phyloP scores from a whole-genome alignment of 2,329 filamentous ascomycete genomes.

The Xylaria sp. region DNA sequence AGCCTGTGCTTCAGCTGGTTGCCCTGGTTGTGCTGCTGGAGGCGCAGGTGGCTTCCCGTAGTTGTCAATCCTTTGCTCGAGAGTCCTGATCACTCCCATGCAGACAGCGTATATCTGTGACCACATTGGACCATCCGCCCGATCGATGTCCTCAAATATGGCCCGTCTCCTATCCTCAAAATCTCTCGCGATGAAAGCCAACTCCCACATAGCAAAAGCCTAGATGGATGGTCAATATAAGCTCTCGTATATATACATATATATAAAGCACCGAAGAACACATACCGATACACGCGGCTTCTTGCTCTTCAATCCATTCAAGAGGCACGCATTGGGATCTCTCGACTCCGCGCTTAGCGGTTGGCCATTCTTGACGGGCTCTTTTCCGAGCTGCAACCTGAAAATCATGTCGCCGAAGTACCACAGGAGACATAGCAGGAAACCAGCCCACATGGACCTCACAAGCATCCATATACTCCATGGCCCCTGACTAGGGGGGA shows the following conservation, averaged over 20 bases:
- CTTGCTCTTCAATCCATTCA: constrained; percentile 82
- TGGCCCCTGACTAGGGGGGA: constrained; percentile 61
- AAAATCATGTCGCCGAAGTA: constrained; percentile 77
- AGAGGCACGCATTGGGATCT: constrained; percentile 86
- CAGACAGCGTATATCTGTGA: constrained; percentile 74
- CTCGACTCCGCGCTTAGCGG: constrained; percentile 84
- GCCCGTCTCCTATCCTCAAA: constrained; percentile 76
- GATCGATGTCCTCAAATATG: constrained; percentile 87
- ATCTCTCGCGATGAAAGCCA: constrained; percentile 75
- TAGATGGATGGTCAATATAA: constrained; percentile 39
- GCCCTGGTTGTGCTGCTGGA: constrained; percentile 36
- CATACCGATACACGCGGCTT: constrained; percentile 73
- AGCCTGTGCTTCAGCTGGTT: constrained; percentile 17
- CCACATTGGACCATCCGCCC: constrained; percentile 79
- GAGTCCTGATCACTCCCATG: constrained; percentile 67
- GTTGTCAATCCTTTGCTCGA: constrained; percentile 68
- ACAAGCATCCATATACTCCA: constrained; percentile 58
- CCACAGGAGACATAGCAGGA: constrained; percentile 74
- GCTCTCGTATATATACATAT: too few species aligned
- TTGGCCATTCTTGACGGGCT: constrained; percentile 81
- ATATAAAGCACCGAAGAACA: constrained; percentile 1
- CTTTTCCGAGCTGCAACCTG: constrained; percentile 75
- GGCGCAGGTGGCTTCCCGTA: constrained; percentile 53
- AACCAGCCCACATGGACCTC: constrained; percentile 63
- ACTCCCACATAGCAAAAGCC: constrained; percentile 90